Conservation (phyloP, 2,329 filamentous ascomycete genomes). For the Aspergillus latus region DNA sequence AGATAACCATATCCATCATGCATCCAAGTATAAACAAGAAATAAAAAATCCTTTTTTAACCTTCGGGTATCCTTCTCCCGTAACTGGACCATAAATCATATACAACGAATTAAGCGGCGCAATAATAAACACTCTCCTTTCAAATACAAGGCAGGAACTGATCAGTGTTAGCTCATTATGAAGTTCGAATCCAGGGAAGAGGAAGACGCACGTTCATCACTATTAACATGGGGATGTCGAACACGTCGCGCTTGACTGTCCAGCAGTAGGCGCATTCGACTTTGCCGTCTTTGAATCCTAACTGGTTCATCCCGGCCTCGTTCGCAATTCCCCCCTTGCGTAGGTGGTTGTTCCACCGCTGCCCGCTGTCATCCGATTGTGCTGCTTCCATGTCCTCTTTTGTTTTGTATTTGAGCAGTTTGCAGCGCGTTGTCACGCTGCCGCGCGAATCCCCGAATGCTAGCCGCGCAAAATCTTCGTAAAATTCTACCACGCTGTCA, state of each 20-base stretch:
- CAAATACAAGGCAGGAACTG: slow-evolving; percentile 50
- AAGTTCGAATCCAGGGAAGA: not conserved
- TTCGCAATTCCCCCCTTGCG: slow-evolving; percentile 48
- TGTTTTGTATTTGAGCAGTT: slow-evolving; percentile 85
- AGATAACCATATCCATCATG: slow-evolving; percentile 1
- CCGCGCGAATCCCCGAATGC: slow-evolving; percentile 90
- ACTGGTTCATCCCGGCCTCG: slow-evolving; percentile 70
- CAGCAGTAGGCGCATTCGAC: slow-evolving; percentile 95
- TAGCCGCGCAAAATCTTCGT: slow-evolving; percentile 89
- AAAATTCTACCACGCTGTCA: slow-evolving; percentile 89
- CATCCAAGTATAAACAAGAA: slow-evolving; percentile 9
- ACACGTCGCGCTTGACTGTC: slow-evolving; percentile 94
- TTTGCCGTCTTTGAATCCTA: slow-evolving; percentile 80
- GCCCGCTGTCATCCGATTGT: slow-evolving; percentile 50
- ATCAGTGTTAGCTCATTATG: slow-evolving; percentile 14
- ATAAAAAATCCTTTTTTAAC: slow-evolving; percentile 6
- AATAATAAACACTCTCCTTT: slow-evolving; percentile 22
- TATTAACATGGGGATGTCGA: slow-evolving; percentile 98
- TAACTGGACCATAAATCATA: slow-evolving; percentile 5
- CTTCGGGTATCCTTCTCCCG: slow-evolving; percentile 12
- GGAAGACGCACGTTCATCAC: slow-evolving; percentile 86
- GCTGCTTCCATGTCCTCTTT: slow-evolving; percentile 56
- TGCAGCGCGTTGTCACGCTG: slow-evolving; percentile 78
- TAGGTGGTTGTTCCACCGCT: slow-evolving; percentile 45
- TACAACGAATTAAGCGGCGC: slow-evolving; percentile 6